phyloP scores from a whole-genome alignment of 345 rosid genomes.

The Firmiana major region DNA sequence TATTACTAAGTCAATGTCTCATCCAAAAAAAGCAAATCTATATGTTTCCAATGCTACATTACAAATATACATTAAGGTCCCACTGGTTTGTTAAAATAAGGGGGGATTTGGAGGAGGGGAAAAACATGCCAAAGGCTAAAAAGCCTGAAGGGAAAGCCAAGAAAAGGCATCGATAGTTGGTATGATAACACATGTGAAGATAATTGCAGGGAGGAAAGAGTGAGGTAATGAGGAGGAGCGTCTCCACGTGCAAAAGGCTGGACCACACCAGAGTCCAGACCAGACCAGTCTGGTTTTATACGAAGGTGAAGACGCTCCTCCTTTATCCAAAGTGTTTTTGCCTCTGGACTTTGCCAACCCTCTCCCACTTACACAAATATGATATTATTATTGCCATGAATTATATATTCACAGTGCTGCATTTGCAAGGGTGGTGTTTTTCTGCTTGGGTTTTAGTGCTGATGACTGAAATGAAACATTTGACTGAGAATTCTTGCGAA shows the following conservation, averaged over 20 bases:
- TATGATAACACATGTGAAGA: background rate
- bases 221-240: slow-evolving; percentile 12
- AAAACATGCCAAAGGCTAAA: background rate
- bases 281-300: background rate
- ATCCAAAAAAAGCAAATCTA: too few relatives aligned
- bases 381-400: too few relatives aligned
- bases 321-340: background rate
- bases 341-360: background rate
- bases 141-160: background rate
- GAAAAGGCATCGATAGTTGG: background rate
- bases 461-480: background rate
- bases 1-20: too few relatives aligned
- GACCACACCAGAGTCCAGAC: background rate
- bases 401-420: background rate
- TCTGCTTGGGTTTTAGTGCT: slow-evolving; percentile 5
- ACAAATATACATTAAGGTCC: too few relatives aligned
- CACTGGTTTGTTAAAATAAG: too few relatives aligned
- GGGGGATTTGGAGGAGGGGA: too few relatives aligned
- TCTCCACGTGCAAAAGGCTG: slow-evolving; percentile 19
- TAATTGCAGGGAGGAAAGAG: background rate
- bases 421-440: background rate
- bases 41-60: too few relatives aligned
- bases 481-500: slow-evolving; percentile 6
- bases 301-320: slow-evolving; percentile 10
- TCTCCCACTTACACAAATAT: background rate